A percentile compares a stretch with the other conserved stretches of the same genome.
Conservation (phyloP, 148 eudicot species). For the Chenopodium quinoa region DNA sequence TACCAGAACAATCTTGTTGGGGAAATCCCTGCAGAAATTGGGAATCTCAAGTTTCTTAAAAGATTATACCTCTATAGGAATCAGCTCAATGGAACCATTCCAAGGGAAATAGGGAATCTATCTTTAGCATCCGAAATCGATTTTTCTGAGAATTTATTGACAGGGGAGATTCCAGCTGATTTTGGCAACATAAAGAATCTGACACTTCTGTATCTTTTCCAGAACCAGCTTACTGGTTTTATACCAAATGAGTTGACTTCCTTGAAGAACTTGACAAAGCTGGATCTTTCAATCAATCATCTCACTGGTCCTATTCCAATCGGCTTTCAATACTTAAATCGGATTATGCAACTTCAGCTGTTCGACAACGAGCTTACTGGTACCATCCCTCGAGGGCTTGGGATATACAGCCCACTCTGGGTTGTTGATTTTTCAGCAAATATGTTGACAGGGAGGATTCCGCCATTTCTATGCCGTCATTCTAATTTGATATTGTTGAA, state of each 20-base stretch:
- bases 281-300: constrained; percentile 79
- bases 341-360: constrained; percentile 70
- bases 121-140: constrained; percentile 70
- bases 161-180: constrained; percentile 77
- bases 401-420: constrained; percentile 69
- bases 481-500: constrained; percentile 71
- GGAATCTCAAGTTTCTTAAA: constrained; percentile 50
- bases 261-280: constrained; percentile 63
- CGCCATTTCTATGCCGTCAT: constrained; percentile 59
- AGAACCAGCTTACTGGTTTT: constrained; percentile 66
- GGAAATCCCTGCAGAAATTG: constrained; percentile 66
- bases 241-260: constrained; percentile 67
- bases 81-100: constrained; percentile 78
- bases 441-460: constrained; percentile 67
- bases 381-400: constrained; percentile 68
- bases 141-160: constrained; percentile 74
- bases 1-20: constrained; percentile 83
- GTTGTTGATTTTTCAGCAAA: constrained; percentile 86
- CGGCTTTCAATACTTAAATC: constrained; percentile 68
- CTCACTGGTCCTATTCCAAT: constrained; percentile 77
- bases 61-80: constrained; percentile 74
- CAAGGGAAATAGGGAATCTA: constrained; percentile 76
- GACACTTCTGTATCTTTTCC: constrained; percentile 64
- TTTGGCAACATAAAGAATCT: constrained; percentile 57
- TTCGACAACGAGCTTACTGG: constrained; percentile 67